Conservation (phyloP, 352 stramenopile species). For the Phytophthora foliorum region DNA sequence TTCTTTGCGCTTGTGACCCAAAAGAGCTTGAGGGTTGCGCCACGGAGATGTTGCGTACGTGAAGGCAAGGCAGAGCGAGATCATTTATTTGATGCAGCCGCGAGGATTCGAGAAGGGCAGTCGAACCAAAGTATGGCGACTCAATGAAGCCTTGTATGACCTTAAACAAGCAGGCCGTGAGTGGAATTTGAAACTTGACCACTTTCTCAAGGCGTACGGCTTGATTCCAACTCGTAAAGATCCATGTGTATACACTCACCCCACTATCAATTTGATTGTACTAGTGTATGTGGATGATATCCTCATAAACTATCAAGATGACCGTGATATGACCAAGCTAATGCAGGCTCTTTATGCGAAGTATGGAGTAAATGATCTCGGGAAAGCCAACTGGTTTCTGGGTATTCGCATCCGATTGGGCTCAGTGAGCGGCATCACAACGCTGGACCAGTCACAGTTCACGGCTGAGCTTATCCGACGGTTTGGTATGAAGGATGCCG, state of each 20-base stretch:
- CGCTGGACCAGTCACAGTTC: slow-evolving; percentile 1
- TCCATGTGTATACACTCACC: slow-evolving; percentile 12
- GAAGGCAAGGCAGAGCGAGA: slow-evolving; percentile 11
- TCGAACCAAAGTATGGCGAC: slow-evolving; percentile 11
- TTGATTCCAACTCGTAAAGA: slow-evolving; percentile 6
- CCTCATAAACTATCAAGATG: slow-evolving; percentile 14
- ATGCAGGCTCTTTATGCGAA: background rate
- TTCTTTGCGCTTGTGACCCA: slow-evolving; percentile 10
- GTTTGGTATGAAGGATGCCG: slow-evolving; percentile 11
- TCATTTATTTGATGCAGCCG: slow-evolving; percentile 13
- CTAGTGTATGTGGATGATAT: slow-evolving; percentile 23
- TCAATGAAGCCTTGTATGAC: slow-evolving; percentile 23
- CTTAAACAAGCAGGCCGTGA: slow-evolving; percentile 26
- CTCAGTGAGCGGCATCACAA: background rate
- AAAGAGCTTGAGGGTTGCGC: background rate
- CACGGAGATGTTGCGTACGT: slow-evolving; percentile 23
- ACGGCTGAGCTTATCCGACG: background rate
- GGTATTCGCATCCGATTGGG: slow-evolving; percentile 2
- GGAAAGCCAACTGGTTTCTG: background rate
- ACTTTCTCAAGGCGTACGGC: background rate
- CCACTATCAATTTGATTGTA: slow-evolving; percentile 1
- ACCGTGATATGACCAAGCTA: background rate
- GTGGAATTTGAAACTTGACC: slow-evolving; percentile 15
- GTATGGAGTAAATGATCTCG: slow-evolving; percentile 11
- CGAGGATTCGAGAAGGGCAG: slow-evolving; percentile 17